Base-by-base conservation (phyloP, 78 protist genomes). In the Dictyostelium citrinum region DNA sequence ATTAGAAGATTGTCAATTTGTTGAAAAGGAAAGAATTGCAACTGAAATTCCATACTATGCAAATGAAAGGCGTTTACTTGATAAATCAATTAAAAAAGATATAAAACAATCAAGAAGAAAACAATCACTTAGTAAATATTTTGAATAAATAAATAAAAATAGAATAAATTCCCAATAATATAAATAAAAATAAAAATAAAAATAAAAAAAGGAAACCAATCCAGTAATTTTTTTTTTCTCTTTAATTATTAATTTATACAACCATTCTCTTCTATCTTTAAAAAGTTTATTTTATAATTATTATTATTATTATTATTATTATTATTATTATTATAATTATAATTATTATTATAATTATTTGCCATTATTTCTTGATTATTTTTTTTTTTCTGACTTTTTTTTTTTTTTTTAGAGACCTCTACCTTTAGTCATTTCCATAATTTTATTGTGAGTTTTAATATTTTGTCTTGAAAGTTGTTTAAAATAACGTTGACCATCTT, bases 401-500 rank as follows among this genome's bases (percentile, higher is more conserved):
- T 27, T 71, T 33, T 71, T n/a, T 41, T 22, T 76, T 86, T 77
- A 77, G 29, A 86, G 43, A 77, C 92, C 92, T 45, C 82, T 86
- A 76, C 92, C 92, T 77, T 77, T 77, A 7, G 92, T 86, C 49
- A 81, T 64, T 27, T 27, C 43, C 92, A 86, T 86, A 43, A 86
- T 86, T 27, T 58, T 37, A 11, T 86, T 86, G 60, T 64, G 76
- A 55, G 74, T 20, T 67, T 88, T 88, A 49, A 88, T 88, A 27
- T 49, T 7, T 24, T 78, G 45, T 78, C 85, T 88, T 17, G 82
- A 39, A 41, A 45, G 31, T 88, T 88, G 93, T 68, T 88, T 88
- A 68, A 7, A 88, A 58, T 88, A 88, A 45, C 93, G 58, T n/a
- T 31, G 67, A 49, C 85, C 93, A 78, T 76, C 93, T 24, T 43